phyloP scores from a whole-genome alignment of 768 basidiomycete genomes.

The Suillus placidus region DNA sequence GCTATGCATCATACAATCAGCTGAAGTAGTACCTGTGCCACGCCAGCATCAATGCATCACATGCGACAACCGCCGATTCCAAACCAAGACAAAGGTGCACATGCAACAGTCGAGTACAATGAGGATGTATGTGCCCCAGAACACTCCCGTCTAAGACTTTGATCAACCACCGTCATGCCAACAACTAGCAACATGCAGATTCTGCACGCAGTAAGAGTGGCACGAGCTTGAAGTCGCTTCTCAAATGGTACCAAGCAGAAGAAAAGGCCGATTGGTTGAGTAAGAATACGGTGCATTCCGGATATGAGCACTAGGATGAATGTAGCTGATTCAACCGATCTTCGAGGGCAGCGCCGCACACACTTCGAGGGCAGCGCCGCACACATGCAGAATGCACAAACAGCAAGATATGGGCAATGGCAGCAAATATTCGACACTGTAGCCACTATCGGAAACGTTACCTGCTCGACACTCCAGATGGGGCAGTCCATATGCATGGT shows the following conservation, averaged over 20 bases:
- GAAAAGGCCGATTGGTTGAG: background rate
- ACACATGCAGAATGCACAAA: slow-evolving; percentile 7
- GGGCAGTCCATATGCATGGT: no score
- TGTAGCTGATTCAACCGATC: slow-evolving; percentile 6
- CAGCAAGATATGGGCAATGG: background rate
- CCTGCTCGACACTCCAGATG: no score
- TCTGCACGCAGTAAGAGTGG: background rate
- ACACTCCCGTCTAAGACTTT: background rate
- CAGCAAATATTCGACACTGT: background rate
- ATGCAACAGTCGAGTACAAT: background rate
- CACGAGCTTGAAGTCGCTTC: background rate
- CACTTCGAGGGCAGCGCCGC: no score
- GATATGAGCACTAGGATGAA: slow-evolving; percentile 2
- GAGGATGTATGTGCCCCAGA: background rate
- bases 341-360: no score
- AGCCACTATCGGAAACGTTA: background rate
- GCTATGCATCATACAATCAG: background rate
- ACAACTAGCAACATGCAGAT: background rate
- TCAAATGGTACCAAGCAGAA: background rate
- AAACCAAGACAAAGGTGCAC: background rate
- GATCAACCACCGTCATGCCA: background rate
- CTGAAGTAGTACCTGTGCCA: background rate
- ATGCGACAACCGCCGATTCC: background rate
- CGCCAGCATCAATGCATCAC: no score
- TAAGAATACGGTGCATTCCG: slow-evolving; percentile 28